Percentiles rank a stretch among this genome's conserved stretches.
Evolutionary conservation across 1,139 yeast species (phyloP).

Genomic region (Nakaseomyces glabratus): DNA sequence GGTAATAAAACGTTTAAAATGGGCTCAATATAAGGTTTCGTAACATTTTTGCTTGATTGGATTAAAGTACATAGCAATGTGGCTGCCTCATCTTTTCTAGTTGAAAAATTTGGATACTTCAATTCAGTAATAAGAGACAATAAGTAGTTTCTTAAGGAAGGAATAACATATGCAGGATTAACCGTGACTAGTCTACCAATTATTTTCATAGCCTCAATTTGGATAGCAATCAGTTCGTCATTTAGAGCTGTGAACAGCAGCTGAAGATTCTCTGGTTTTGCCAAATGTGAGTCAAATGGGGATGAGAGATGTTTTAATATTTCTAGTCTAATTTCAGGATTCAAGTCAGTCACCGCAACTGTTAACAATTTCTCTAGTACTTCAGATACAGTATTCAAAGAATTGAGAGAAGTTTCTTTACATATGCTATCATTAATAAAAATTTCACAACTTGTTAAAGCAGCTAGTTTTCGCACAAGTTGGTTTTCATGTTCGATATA

Average conservation of each 20-base stretch:
- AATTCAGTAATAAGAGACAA: slow-evolving; percentile 78
- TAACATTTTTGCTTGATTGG: slow-evolving; percentile 66
- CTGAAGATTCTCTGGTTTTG: slow-evolving; percentile 87
- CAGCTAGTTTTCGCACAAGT: slow-evolving; percentile 75
- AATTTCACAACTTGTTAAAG: slow-evolving; percentile 74
- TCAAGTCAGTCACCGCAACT: slow-evolving; percentile 84
- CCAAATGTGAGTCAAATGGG: slow-evolving; percentile 79
- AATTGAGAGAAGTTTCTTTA: slow-evolving; percentile 74
- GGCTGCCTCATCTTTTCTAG: slow-evolving; percentile 85
- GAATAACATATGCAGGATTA: slow-evolving; percentile 93
- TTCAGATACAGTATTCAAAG: slow-evolving; percentile 76
- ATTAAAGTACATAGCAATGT: slow-evolving; percentile 64
- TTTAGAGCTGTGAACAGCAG: slow-evolving; percentile 80
- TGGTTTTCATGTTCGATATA: slow-evolving; percentile 76
- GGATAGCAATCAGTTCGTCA: slow-evolving; percentile 78
- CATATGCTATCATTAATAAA: slow-evolving; percentile 77
- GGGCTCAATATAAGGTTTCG: slow-evolving; percentile 86
- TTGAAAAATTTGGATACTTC: slow-evolving; percentile 67
- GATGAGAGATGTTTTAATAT: slow-evolving; percentile 67
- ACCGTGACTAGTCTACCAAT: slow-evolving; percentile 78
- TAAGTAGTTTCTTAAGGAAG: slow-evolving; percentile 77
- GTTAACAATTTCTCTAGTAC: slow-evolving; percentile 75
- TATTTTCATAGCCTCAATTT: slow-evolving; percentile 69
- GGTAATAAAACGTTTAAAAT: slow-evolving; percentile 77
- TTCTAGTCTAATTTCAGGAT: slow-evolving; percentile 74